phyloP scores from a whole-genome alignment of 192 early-diverging fungal species.

The Physocladia obscura region DNA sequence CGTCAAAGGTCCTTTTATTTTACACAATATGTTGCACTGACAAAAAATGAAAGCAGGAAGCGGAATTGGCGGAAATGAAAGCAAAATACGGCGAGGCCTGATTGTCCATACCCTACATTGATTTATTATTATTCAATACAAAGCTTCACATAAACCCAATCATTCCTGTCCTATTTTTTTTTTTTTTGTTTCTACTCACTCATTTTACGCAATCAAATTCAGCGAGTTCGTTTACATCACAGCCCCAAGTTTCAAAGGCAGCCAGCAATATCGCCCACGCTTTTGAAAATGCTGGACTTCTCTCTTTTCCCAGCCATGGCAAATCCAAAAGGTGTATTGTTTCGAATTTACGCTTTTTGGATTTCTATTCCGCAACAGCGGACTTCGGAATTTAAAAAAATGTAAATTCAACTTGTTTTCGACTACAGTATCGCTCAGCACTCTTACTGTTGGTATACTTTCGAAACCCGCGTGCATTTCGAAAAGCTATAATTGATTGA shows the following conservation, averaged over 20 bases:
- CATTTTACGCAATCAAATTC: no score
- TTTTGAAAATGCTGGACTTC: background rate
- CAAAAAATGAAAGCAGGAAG: constrained; percentile 28
- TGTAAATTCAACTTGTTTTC: background rate
- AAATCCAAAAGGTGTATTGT: background rate
- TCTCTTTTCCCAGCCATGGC: background rate
- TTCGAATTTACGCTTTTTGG: background rate
- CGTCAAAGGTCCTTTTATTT: constrained; percentile 14
- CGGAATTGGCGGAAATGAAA: constrained; percentile 45
- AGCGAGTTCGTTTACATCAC: constrained; percentile 7
- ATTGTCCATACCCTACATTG: no score
- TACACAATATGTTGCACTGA: background rate
- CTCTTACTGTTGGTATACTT: background rate
- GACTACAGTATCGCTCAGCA: no score
- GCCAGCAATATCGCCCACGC: constrained; percentile 17
- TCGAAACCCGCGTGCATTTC: constrained; percentile 31
- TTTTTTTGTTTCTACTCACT: no score
- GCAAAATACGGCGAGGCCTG: constrained; percentile 47
- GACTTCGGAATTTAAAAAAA: background rate
- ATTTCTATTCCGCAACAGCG: background rate
- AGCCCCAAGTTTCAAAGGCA: constrained; percentile 12
- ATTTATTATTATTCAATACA: no score
- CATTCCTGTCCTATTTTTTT: no score
- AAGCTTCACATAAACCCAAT: no score
- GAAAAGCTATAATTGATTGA: constrained; percentile 11